Evolutionary conservation across 257 asterid genomes (phyloP).

Genomic region (Primulina huaijiensis): DNA sequence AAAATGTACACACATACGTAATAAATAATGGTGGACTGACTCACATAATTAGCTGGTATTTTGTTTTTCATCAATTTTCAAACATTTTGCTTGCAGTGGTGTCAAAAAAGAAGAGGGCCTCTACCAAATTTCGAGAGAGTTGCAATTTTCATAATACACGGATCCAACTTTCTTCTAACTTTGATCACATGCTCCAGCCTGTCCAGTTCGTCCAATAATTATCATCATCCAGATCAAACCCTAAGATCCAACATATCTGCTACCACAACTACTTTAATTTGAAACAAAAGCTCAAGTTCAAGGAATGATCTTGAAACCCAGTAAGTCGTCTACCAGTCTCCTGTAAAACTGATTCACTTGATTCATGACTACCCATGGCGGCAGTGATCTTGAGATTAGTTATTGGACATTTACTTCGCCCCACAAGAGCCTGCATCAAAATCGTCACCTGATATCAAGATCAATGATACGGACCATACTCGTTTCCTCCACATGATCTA

Average conservation of each 20-base stretch:
- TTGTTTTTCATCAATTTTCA: constrained; percentile 23
- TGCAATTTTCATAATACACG: constrained; percentile 24
- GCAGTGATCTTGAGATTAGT: constrained; percentile 19
- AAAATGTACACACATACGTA: too few relatives aligned
- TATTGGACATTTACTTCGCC: not conserved
- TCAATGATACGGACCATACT: constrained; percentile 13
- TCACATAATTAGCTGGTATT: too few relatives aligned
- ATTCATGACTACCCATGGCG: constrained; percentile 19
- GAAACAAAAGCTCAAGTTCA: constrained; percentile 27
- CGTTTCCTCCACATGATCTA: constrained; percentile 6
- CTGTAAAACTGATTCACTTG: constrained; percentile 2
- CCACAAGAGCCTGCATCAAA: constrained; percentile 18
- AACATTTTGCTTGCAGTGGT: constrained; percentile 26
- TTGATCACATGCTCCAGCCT: constrained; percentile 20
- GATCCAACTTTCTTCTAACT: constrained; percentile 15
- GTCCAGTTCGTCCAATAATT: constrained; percentile 21
- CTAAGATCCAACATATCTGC: constrained; percentile 22
- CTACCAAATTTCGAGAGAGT: constrained; percentile 32
- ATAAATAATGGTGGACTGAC: too few relatives aligned
- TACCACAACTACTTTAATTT: constrained; percentile 9
- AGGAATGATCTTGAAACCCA: constrained; percentile 23
- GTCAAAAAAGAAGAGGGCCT: constrained; percentile 37
- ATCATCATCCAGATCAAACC: constrained; percentile 14
- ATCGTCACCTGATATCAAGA: constrained; percentile 4
- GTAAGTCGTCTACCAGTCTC: constrained; percentile 22